Evolutionary conservation across 2,329 filamentous ascomycete species (phyloP).

Genomic region (Phoma sp.): DNA sequence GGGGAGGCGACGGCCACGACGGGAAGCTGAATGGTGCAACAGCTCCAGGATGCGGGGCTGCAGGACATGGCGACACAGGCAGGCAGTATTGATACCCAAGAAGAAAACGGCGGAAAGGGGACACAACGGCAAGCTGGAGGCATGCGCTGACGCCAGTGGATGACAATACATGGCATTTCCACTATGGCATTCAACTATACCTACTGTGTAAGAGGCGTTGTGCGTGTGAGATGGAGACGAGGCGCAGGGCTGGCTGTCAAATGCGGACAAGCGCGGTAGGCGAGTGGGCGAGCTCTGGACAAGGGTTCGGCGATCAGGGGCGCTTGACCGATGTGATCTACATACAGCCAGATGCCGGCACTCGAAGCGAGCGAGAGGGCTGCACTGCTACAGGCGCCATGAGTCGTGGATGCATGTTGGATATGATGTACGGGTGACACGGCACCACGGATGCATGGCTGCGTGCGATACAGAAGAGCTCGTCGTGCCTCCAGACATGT

Average conservation of each 20-base stretch:
- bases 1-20: neutral
- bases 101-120: neutral
- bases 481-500: too few species aligned
- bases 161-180: neutral
- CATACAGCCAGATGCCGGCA: neutral
- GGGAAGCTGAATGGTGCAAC: constrained; percentile 3
- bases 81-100: constrained; percentile 7
- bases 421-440: too few species aligned
- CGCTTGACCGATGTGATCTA: neutral
- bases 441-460: too few species aligned
- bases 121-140: neutral
- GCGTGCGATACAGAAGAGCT: too few species aligned
- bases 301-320: neutral
- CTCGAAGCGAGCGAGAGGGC: too few species aligned
- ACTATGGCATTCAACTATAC: neutral
- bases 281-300: neutral
- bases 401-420: too few species aligned
- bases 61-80: neutral
- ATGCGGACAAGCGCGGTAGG: neutral
- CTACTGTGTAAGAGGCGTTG: neutral
- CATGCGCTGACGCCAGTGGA: neutral
- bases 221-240: neutral
- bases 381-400: too few species aligned
- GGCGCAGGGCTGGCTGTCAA: neutral
- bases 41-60: constrained; percentile 4